Percentiles rank a stretch among this genome's conserved stretches.
Conservation (phyloP, 2,329 filamentous ascomycete genomes). For the Zarea fungicola region DNA sequence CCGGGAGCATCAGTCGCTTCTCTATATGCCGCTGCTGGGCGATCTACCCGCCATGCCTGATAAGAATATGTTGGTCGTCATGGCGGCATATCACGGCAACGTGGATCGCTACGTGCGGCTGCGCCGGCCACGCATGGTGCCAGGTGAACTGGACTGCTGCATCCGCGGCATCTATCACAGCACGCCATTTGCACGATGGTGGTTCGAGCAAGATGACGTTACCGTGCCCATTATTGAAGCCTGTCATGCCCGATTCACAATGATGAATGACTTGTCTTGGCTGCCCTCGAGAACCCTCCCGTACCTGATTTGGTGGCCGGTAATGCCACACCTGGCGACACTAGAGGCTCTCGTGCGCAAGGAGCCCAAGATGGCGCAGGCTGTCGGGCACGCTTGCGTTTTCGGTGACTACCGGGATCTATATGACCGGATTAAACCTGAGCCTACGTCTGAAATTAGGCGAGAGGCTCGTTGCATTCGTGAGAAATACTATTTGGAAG, state of each 20-base stretch:
- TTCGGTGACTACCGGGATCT: background rate
- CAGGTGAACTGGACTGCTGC: conserved; percentile 23
- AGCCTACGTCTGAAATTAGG: no score
- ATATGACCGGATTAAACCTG: background rate
- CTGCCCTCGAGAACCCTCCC: conserved; percentile 2
- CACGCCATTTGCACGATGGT: conserved; percentile 32
- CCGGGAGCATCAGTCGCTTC: no score
- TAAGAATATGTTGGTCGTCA: conserved; percentile 33
- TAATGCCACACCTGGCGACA: background rate
- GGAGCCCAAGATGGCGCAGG: background rate
- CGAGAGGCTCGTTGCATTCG: no score
- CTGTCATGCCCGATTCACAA: conserved; percentile 23
- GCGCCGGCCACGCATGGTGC: conserved; percentile 22
- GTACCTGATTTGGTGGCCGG: conserved; percentile 10
- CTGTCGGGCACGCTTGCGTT: background rate
- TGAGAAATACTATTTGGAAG: no score
- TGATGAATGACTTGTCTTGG: conserved; percentile 23
- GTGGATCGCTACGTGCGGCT: conserved; percentile 35
- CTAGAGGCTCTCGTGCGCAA: background rate
- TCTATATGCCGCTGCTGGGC: conserved; percentile 24
- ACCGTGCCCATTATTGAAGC: conserved; percentile 14
- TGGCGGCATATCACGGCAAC: conserved; percentile 33
- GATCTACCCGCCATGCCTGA: conserved; percentile 31
- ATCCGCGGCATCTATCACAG: conserved; percentile 33
- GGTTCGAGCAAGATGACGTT: conserved; percentile 11